These are phyloP conservation scores for Lasiosphaeriaceae sp. DNA, from an alignment of 495 filamentous ascomycete genomes.

Conservation along the genomic window DNA sequence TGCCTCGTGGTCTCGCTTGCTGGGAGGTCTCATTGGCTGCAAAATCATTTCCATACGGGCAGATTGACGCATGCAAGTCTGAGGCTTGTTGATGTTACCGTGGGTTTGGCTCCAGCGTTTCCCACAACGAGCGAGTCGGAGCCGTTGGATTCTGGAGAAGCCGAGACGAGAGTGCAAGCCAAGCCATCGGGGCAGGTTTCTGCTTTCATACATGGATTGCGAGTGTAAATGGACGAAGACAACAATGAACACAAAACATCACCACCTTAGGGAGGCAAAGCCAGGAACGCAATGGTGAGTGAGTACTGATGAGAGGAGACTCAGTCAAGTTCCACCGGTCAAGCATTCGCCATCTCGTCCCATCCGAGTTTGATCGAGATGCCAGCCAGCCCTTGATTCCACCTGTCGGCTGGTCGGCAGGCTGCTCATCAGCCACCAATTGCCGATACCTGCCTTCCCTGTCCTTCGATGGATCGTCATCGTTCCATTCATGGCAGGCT, in stretches of 20 bases:
- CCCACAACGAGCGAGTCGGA: background rate
- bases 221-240: too few relatives aligned
- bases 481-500: background rate
- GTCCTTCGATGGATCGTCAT: conserved; percentile 2
- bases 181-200: too few relatives aligned
- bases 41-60: conserved; percentile 3
- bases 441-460: conserved; percentile 17
- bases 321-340: too few relatives aligned
- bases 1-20: conserved; percentile 6
- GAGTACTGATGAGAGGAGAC: too few relatives aligned
- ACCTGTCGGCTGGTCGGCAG: conserved; percentile 8
- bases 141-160: background rate
- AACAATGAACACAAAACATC: too few relatives aligned
- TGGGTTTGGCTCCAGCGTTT: conserved; percentile 10
- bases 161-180: background rate
- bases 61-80: conserved; percentile 5
- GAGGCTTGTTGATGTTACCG: conserved; percentile 5
- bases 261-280: too few relatives aligned
- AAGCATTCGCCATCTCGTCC: background rate
- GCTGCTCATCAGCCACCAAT: conserved; percentile 12
- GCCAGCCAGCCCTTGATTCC: conserved; percentile 3
- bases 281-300: too few relatives aligned
- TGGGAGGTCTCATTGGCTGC: conserved; percentile 3
- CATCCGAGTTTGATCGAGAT: background rate
- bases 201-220: too few relatives aligned